These are phyloP conservation scores for Irineochytrium annulatum DNA, from an alignment of 192 early-diverging fungal species.

Conservation along the genomic window DNA sequence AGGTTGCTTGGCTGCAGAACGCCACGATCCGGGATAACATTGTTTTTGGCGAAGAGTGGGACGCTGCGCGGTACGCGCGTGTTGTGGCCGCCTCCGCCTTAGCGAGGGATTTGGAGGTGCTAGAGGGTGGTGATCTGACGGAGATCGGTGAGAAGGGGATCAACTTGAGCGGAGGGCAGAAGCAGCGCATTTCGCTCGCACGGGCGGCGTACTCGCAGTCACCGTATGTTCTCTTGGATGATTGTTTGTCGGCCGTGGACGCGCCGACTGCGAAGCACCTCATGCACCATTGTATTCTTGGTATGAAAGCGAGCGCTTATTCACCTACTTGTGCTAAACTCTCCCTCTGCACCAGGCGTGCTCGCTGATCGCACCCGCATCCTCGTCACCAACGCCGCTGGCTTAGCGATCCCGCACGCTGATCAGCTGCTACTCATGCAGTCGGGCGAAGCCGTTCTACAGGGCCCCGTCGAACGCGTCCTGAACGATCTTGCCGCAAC, in stretches of 20 bases:
- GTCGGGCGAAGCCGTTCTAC: slow-evolving; percentile 48
- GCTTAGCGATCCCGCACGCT: slow-evolving; percentile 26
- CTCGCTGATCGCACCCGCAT: slow-evolving; percentile 70
- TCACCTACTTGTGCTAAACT: too few relatives aligned
- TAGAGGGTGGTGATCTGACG: slow-evolving; percentile 72
- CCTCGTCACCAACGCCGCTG: slow-evolving; percentile 72
- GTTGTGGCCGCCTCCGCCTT: slow-evolving; percentile 77
- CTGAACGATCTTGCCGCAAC: background rate
- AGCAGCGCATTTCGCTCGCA: slow-evolving; percentile 43
- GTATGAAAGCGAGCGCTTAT: too few relatives aligned
- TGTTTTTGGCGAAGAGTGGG: slow-evolving; percentile 66
- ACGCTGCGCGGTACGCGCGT: slow-evolving; percentile 66
- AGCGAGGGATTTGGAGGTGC: slow-evolving; percentile 68
- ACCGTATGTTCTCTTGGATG: slow-evolving; percentile 71
- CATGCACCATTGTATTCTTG: slow-evolving; percentile 64
- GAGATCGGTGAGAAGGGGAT: slow-evolving; percentile 68
- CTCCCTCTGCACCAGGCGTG: too few relatives aligned
- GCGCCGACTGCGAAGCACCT: slow-evolving; percentile 83
- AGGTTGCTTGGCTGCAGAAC: slow-evolving; percentile 52
- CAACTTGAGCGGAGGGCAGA: slow-evolving; percentile 32
- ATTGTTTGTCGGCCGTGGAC: slow-evolving; percentile 85
- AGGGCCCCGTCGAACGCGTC: background rate
- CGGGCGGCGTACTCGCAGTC: slow-evolving; percentile 66
- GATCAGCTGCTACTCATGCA: slow-evolving; percentile 45
- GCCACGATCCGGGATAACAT: slow-evolving; percentile 61